Conservation (phyloP, 164 flowering plant genomes). For the Berberis thunbergii region DNA sequence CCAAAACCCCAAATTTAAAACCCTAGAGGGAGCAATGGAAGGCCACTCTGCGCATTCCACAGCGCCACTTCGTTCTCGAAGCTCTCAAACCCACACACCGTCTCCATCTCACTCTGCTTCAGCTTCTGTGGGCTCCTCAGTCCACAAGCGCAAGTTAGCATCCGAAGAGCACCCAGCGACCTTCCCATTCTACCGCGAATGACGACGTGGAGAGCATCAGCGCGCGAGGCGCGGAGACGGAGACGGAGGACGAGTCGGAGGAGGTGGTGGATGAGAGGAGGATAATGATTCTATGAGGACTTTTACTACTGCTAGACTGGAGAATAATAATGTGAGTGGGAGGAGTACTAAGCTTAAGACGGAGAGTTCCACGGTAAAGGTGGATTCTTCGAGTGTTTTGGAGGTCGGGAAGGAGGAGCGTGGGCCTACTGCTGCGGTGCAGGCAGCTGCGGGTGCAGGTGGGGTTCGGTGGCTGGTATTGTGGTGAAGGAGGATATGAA, state of each 20-base stretch:
- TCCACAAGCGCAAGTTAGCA: constrained; percentile 72
- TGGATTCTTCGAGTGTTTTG: constrained; percentile 23
- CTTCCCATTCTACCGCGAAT: constrained; percentile 61
- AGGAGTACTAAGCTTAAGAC: constrained; percentile 61
- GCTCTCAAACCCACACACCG: constrained; percentile 53
- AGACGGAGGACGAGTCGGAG: constrained; percentile 28
- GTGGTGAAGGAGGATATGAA: constrained; percentile 79
- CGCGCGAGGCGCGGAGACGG: constrained; percentile 46
- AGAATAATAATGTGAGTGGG: constrained; percentile 23
- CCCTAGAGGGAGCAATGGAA: constrained; percentile 34
- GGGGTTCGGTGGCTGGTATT: constrained; percentile 30
- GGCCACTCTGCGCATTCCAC: constrained; percentile 57
- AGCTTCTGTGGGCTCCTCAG: constrained; percentile 71
- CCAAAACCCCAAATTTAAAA: not conserved
- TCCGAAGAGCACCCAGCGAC: constrained; percentile 54
- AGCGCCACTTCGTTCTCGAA: constrained; percentile 64
- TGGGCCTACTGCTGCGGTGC: not conserved
- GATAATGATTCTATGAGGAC: constrained; percentile 69
- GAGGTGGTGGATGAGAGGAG: constrained; percentile 57
- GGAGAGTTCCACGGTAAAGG: constrained; percentile 45
- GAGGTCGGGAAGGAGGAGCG: constrained; percentile 22
- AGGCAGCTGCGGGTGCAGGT: not conserved
- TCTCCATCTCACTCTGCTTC: constrained; percentile 96
- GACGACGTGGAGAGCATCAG: constrained; percentile 97
- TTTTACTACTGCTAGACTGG: constrained; percentile 73